Evolutionary conservation across 805 yeast genomes (phyloP), one percentile per base, ranked within the genome.

Genomic region (Ogataea degrootiae): DNA sequence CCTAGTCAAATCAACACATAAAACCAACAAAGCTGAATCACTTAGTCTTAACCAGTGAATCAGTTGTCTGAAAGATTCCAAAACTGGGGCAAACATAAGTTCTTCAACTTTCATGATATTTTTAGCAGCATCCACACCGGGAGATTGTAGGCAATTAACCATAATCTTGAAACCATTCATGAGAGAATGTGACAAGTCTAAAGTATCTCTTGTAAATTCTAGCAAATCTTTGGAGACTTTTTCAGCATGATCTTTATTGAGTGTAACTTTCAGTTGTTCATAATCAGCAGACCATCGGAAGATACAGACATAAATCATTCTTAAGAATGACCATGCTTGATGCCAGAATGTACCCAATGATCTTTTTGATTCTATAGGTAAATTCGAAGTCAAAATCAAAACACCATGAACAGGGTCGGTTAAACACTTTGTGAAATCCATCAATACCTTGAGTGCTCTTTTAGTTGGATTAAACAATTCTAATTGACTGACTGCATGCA

Each of bases 121-220:
- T 11, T 52, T 51, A 2, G 43, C 41, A 8, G 48, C 23, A 15
- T 57, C 59, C 31, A 26, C 9, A 8, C 53, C 57, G 5, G 55
- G 56, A 33, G 56, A 53, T 6, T 65, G 65, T 0, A 70, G 43
- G 29, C 57, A 41, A n/a, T 41, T 46, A 8, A 50, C 56, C 37
- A 81, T 61, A n/a, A 76, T 70, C 49, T 82, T 71, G 58, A 78
- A 85, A 2, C 91, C 79, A 46, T 76, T 82, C n/a, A 91, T 62
- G 34, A 91, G 67, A 2, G 74, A 64, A 51, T 83, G 82, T 49
- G 96, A 83, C 33, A 87, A 71, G 55, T 91, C 97, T 43, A 92
- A 72, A 0, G 88, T 83, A 60, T 89, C 96, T 62, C 96, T 77
- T 2, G 97, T 87, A 56, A 89, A 91, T 47, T 90, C 96, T 19